These are phyloP conservation scores for Letharia columbiana DNA, from an alignment of 495 filamentous ascomycete species.

Conservation along the genomic window DNA sequence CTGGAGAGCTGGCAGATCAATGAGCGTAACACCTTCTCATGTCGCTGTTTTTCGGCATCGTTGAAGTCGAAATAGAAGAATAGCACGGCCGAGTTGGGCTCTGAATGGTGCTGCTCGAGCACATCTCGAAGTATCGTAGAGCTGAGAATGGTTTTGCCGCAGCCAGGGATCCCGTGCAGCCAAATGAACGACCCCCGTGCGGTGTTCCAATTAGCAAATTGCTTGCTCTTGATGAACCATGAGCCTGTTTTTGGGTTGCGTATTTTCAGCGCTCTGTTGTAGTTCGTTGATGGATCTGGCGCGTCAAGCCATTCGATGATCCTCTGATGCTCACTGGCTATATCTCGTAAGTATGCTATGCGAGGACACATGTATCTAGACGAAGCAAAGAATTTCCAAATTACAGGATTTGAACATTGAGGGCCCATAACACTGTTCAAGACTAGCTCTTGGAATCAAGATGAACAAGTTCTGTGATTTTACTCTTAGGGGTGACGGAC, in stretches of 20 bases:
- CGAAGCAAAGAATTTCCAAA: background rate
- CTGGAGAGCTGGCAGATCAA: constrained; percentile 27
- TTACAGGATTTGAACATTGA: background rate
- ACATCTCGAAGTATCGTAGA: constrained; percentile 29
- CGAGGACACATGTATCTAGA: background rate
- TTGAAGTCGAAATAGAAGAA: constrained; percentile 37
- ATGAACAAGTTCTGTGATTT: background rate
- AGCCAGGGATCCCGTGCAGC: constrained; percentile 34
- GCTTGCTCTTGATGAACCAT: constrained; percentile 28
- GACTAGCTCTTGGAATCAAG: background rate
- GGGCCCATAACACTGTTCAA: background rate
- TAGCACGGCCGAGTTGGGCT: constrained; percentile 11
- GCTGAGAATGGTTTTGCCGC: constrained; percentile 35
- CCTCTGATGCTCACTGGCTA: background rate
- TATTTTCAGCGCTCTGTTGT: constrained; percentile 20
- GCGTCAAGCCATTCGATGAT: constrained; percentile 3
- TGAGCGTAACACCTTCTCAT: constrained; percentile 26
- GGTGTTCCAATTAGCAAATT: background rate
- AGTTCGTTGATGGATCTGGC: constrained; percentile 11
- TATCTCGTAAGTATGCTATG: background rate
- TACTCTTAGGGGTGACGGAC: background rate
- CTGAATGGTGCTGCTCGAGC: constrained; percentile 3
- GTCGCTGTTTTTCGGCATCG: constrained; percentile 26
- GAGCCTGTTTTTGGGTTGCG: constrained; percentile 6
- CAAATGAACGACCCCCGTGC: constrained; percentile 25